phyloP scores from a whole-genome alignment of 192 early-diverging fungal species.

The Gamsiella multidivaricata region DNA sequence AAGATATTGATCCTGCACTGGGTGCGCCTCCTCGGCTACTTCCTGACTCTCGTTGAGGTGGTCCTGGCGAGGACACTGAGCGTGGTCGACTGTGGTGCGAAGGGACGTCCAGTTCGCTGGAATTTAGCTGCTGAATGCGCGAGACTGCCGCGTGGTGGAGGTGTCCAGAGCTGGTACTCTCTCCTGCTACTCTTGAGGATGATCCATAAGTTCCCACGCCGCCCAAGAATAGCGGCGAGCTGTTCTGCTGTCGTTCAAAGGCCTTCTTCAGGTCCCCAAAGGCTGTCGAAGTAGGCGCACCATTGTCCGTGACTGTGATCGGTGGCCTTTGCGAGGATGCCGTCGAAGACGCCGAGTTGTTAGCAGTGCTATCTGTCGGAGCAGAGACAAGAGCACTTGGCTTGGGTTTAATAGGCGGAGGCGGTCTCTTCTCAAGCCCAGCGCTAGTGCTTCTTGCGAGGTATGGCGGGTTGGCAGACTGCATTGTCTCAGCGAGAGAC shows the following conservation, averaged over 20 bases:
- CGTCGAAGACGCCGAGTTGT: conserved; percentile 2
- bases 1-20: background rate
- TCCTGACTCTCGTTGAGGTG: conserved; percentile 17
- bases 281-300: conserved; percentile 12
- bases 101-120: background rate
- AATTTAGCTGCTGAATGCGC: background rate
- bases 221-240: conserved; percentile 16
- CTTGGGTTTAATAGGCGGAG: conserved; percentile 42
- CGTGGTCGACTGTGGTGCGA: conserved; percentile 16
- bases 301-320: conserved; percentile 28
- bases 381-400: conserved; percentile 19
- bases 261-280: conserved; percentile 44
- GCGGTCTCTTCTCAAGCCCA: conserved; percentile 29
- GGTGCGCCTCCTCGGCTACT: too few relatives aligned
- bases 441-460: conserved; percentile 28
- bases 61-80: conserved; percentile 38
- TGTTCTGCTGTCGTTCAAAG: conserved; percentile 40
- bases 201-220: background rate
- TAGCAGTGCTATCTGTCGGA: background rate
- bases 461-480: background rate
- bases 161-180: background rate
- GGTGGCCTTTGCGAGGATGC: background rate
- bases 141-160: conserved; percentile 13
- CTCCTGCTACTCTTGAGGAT: background rate
- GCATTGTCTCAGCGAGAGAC: too few relatives aligned